Conservation (phyloP, 2,329 filamentous ascomycete genomes). For the Lomentospora prolificans region DNA sequence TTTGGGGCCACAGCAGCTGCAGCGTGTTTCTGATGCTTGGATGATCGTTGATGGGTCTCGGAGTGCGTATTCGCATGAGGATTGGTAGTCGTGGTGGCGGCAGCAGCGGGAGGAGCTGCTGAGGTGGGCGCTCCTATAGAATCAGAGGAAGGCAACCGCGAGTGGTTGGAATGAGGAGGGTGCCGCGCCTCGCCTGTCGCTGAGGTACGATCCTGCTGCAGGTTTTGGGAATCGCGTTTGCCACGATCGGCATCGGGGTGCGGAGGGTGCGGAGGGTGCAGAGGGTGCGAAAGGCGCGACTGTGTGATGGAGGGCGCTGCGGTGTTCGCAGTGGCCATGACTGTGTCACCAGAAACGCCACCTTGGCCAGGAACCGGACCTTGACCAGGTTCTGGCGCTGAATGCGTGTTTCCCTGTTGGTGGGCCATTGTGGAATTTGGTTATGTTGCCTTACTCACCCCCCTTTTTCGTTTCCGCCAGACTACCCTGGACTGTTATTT, state of each 20-base stretch:
- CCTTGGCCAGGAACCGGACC: not conserved
- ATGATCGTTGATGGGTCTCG: not conserved
- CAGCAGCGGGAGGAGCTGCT: not conserved
- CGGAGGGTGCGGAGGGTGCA: not conserved
- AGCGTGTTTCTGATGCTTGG: slow-evolving; percentile 1
- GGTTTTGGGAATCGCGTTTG: not conserved
- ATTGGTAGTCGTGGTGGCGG: not conserved
- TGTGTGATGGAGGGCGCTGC: not conserved
- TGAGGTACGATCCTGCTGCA: not conserved
- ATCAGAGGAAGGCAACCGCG: not conserved
- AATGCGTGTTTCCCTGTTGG: not conserved
- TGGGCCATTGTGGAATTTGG: not conserved
- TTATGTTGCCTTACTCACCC: not conserved
- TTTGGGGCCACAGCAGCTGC: not conserved
- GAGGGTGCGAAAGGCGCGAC: not conserved
- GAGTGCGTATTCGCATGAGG: not conserved
- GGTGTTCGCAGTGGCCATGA: not conserved
- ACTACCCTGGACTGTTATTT: not conserved
- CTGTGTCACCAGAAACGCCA: slow-evolving; percentile 1
- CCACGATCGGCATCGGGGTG: not conserved
- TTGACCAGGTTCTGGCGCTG: not conserved
- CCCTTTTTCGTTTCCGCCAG: not conserved
- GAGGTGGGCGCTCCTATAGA: not conserved
- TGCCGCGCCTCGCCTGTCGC: not conserved
- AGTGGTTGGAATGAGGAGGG: not conserved